Evolutionary conservation across 345 rosid genomes (phyloP).

Genomic region (Clarkia xantiana): DNA sequence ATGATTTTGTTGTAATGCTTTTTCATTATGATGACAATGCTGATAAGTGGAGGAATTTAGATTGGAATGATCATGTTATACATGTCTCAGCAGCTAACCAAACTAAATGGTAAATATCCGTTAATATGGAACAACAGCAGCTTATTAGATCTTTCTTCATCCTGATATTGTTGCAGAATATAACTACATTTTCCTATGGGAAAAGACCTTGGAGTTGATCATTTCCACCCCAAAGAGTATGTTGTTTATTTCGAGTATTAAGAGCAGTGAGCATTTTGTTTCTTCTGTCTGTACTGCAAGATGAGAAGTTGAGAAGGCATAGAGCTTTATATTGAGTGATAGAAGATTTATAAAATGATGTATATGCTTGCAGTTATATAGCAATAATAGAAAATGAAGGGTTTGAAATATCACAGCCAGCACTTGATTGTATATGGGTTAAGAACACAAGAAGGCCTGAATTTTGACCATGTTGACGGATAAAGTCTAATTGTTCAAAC

Average conservation of each 20-base stretch:
- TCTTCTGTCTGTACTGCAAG: background rate
- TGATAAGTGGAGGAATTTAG: constrained; percentile 60
- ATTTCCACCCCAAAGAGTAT: constrained; percentile 42
- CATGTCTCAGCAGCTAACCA: constrained; percentile 71
- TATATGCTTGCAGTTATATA: constrained; percentile 23
- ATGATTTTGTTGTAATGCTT: constrained; percentile 57
- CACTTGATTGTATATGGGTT: no score
- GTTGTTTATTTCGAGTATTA: constrained; percentile 2
- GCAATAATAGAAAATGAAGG: constrained; percentile 36
- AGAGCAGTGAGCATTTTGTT: background rate
- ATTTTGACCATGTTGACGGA: no score
- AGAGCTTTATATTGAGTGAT: no score
- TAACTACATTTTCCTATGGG: constrained; percentile 53
- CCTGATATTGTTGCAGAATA: constrained; percentile 57
- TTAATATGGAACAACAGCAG: no score
- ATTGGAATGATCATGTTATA: constrained; percentile 46
- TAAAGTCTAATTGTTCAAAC: no score
- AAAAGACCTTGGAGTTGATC: constrained; percentile 68
- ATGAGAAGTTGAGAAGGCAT: background rate
- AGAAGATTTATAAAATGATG: background rate
- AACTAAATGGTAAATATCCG: constrained; percentile 59
- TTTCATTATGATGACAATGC: constrained; percentile 82
- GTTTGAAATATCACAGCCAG: constrained; percentile 64
- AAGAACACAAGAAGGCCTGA: no score
- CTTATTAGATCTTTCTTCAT: constrained; percentile 28